phyloP scores from a whole-genome alignment of 768 basidiomycete genomes.

The Chlorophyllum brunneum region DNA sequence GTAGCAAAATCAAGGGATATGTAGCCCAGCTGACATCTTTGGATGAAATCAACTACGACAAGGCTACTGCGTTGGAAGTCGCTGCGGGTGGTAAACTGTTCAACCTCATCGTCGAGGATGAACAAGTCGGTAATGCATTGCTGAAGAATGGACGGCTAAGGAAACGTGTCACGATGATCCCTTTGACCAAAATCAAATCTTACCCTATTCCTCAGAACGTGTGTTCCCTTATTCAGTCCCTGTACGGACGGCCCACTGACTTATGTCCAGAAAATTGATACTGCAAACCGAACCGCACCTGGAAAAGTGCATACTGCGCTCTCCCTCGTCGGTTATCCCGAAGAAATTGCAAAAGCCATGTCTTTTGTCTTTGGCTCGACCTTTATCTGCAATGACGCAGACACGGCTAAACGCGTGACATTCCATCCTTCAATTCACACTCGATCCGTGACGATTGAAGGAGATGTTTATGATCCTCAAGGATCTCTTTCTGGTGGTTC shows the following conservation, averaged over 20 bases:
- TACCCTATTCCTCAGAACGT: slow-evolving; percentile 42
- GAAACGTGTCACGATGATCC: slow-evolving; percentile 91
- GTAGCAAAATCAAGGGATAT: slow-evolving; percentile 83
- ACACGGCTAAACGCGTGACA: slow-evolving; percentile 83
- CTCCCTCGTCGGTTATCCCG: slow-evolving; percentile 79
- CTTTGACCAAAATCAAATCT: slow-evolving; percentile 85
- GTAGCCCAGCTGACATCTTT: slow-evolving; percentile 88
- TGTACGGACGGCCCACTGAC: neutral
- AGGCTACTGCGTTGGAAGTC: slow-evolving; percentile 89
- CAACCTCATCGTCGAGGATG: slow-evolving; percentile 92
- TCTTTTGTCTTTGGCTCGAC: slow-evolving; percentile 91
- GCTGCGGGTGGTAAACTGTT: slow-evolving; percentile 87
- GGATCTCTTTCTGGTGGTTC: slow-evolving; percentile 92
- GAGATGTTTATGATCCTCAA: slow-evolving; percentile 95
- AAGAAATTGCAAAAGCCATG: slow-evolving; percentile 86
- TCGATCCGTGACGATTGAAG: slow-evolving; percentile 88
- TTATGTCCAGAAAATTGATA: slow-evolving; percentile 64
- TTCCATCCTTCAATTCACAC: slow-evolving; percentile 67
- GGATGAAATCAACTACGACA: slow-evolving; percentile 62
- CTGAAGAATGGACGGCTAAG: slow-evolving; percentile 70
- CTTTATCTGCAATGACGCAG: slow-evolving; percentile 85
- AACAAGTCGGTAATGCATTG: slow-evolving; percentile 81
- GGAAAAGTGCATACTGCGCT: slow-evolving; percentile 84
- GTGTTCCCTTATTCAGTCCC: slow-evolving; percentile 21
- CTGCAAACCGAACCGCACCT: slow-evolving; percentile 67